phyloP scores from a whole-genome alignment of 192 early-diverging fungal genomes.

The Coemansia sp. region DNA sequence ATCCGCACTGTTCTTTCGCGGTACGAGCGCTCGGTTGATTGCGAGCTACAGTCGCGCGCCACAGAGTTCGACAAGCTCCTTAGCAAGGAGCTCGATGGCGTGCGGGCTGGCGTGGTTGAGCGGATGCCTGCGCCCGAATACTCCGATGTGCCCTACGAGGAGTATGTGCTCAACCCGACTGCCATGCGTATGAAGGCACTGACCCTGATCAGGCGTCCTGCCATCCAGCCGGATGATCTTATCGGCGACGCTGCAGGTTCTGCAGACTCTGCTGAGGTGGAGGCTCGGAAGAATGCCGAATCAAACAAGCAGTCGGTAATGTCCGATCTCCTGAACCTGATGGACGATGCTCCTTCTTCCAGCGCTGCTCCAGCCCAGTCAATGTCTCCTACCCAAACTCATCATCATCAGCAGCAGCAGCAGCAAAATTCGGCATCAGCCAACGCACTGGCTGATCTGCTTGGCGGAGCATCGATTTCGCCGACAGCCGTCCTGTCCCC shows the following conservation, averaged over 20 bases:
- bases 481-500: constrained; percentile 24
- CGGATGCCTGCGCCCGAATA: constrained; percentile 88
- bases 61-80: constrained; percentile 87
- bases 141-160: constrained; percentile 47
- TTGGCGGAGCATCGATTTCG: constrained; percentile 61
- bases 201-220: constrained; percentile 25
- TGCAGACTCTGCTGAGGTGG: constrained; percentile 15
- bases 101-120: constrained; percentile 82
- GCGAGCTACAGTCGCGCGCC: constrained; percentile 94
- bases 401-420: constrained; percentile 19
- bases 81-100: constrained; percentile 61
- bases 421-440: constrained; percentile 30
- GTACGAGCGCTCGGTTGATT: constrained; percentile 72
- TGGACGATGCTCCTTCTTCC: constrained; percentile 54
- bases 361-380: constrained; percentile 32
- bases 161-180: constrained; percentile 51
- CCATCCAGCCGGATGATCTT: constrained; percentile 24
- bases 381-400: constrained; percentile 16
- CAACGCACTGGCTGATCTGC: constrained; percentile 74
- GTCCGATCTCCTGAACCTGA: constrained; percentile 67
- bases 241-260: constrained; percentile 14
- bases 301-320: constrained; percentile 30
- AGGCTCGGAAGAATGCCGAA: constrained; percentile 14
- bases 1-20: constrained; percentile 64
- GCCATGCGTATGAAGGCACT: constrained; percentile 55